A percentile compares a stretch with the other conserved stretches of the same genome.
These are phyloP conservation scores for Boletus subparvulus DNA, from an alignment of 768 basidiomycete species.

Conservation along the genomic window DNA sequence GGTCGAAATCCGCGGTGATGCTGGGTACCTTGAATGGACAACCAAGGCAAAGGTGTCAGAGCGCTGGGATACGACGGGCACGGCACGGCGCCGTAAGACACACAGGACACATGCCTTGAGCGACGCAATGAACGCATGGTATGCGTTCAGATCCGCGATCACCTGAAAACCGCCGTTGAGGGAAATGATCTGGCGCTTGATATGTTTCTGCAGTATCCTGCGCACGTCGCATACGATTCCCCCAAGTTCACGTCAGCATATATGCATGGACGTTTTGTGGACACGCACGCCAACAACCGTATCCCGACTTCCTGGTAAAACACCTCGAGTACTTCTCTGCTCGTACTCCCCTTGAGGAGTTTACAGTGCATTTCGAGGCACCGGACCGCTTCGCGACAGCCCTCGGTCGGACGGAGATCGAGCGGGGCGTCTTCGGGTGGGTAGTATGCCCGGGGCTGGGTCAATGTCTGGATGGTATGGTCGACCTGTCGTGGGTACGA, in stretches of 20 bases:
- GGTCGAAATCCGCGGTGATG: constrained; percentile 88
- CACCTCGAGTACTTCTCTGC: constrained; percentile 94
- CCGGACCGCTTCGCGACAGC: constrained; percentile 85
- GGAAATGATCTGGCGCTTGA: constrained; percentile 97
- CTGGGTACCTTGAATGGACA: constrained; percentile 52
- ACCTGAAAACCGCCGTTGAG: constrained; percentile 92
- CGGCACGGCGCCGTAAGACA: background rate
- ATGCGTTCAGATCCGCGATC: constrained; percentile 94
- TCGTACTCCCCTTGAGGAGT: constrained; percentile 89
- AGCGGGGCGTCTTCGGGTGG: constrained; percentile 77
- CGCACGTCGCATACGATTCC: background rate
- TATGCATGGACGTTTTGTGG: no score
- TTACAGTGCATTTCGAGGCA: constrained; percentile 91
- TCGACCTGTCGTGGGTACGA: constrained; percentile 65
- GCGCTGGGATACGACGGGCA: background rate
- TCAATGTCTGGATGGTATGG: constrained; percentile 82
- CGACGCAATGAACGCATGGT: constrained; percentile 84
- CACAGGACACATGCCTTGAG: constrained; percentile 60
- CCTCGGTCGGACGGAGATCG: constrained; percentile 82
- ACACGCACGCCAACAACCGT: constrained; percentile 72
- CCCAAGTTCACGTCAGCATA: background rate
- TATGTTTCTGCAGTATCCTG: constrained; percentile 89
- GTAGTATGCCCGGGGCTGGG: constrained; percentile 85
- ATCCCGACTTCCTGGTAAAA: constrained; percentile 98
- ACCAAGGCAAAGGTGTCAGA: background rate